Percentiles rank a stretch among this genome's conserved stretches.
These are phyloP conservation scores for Cercospora berteroae DNA, from an alignment of 2,329 filamentous ascomycete genomes.

Conservation along the genomic window DNA sequence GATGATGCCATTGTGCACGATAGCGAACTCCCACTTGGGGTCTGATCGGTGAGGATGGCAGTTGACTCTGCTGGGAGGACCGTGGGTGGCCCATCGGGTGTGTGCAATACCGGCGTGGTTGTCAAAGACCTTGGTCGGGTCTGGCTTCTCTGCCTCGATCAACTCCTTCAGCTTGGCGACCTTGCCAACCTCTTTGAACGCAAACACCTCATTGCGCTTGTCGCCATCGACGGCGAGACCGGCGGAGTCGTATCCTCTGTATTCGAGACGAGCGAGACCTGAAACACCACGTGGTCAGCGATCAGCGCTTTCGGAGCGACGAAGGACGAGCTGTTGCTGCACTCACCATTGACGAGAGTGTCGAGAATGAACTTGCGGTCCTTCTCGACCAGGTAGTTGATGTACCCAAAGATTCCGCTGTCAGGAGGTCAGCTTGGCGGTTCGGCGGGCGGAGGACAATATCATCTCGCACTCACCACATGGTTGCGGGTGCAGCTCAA, in stretches of 20 bases:
- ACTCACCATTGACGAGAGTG: slow-evolving; percentile 90
- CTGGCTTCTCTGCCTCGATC: slow-evolving; percentile 77
- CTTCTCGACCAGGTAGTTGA: slow-evolving; percentile 99
- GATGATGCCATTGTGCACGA: slow-evolving; percentile 99
- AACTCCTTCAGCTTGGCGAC: slow-evolving; percentile 93
- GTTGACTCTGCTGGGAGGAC: slow-evolving; percentile 86
- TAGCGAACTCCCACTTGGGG: slow-evolving; percentile 88
- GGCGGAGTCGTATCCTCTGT: slow-evolving; percentile 97
- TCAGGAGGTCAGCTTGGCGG: background rate
- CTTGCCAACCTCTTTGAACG: slow-evolving; percentile 99
- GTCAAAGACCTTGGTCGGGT: slow-evolving; percentile 91
- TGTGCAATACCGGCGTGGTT: slow-evolving; percentile 98
- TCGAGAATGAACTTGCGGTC: slow-evolving; percentile 95
- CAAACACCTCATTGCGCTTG: slow-evolving; percentile 96
- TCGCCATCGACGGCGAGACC: slow-evolving; percentile 94
- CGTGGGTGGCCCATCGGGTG: slow-evolving; percentile 98
- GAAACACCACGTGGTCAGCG: slow-evolving; percentile 33
- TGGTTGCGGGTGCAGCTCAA: slow-evolving; percentile 9
- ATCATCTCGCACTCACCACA: slow-evolving; percentile 10
- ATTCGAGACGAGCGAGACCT: slow-evolving; percentile 95
- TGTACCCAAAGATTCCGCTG: slow-evolving; percentile 88
- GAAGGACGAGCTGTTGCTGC: background rate
- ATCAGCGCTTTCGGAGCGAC: background rate
- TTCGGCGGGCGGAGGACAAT: background rate
- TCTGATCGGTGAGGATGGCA: slow-evolving; percentile 99